Evolutionary conservation across 2,329 filamentous ascomycete genomes (phyloP).

Genomic region (Alternaria sp.): DNA sequence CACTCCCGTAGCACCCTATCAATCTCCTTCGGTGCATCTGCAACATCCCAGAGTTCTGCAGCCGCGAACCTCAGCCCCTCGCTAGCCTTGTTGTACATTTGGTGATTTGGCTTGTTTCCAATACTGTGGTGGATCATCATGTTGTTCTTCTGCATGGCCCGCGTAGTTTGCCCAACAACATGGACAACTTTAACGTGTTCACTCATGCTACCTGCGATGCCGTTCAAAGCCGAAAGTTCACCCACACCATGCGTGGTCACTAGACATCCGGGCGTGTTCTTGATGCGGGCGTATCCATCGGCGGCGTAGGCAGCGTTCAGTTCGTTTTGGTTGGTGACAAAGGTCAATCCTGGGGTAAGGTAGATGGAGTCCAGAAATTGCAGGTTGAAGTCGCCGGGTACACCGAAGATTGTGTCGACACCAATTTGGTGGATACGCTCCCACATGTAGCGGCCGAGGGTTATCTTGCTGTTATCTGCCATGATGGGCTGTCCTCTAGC

Average conservation of each 20-base stretch:
- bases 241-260: conserved; percentile 69
- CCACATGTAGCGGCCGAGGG: conserved; percentile 53
- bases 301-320: conserved; percentile 65
- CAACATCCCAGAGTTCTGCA: conserved; percentile 50
- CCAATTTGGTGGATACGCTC: conserved; percentile 51
- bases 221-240: conserved; percentile 55
- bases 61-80: conserved; percentile 47
- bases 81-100: conserved; percentile 51
- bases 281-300: conserved; percentile 64
- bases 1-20: conserved; percentile 54
- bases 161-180: conserved; percentile 54
- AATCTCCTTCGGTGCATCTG: conserved; percentile 51
- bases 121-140: conserved; percentile 58
- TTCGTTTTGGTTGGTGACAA: conserved; percentile 64
- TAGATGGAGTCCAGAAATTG: conserved; percentile 54
- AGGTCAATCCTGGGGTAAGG: conserved; percentile 48
- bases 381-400: conserved; percentile 57
- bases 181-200: conserved; percentile 56
- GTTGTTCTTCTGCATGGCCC: conserved; percentile 49
- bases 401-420: conserved; percentile 51
- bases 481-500: neutral
- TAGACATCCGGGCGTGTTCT: conserved; percentile 57
- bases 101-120: conserved; percentile 51
- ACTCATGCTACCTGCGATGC: conserved; percentile 52
- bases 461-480: conserved; percentile 35